Evolutionary conservation across 305 asterid species (phyloP), one percentile per base, ranked within the genome.

Genomic region (Fraxinus velutina): DNA sequence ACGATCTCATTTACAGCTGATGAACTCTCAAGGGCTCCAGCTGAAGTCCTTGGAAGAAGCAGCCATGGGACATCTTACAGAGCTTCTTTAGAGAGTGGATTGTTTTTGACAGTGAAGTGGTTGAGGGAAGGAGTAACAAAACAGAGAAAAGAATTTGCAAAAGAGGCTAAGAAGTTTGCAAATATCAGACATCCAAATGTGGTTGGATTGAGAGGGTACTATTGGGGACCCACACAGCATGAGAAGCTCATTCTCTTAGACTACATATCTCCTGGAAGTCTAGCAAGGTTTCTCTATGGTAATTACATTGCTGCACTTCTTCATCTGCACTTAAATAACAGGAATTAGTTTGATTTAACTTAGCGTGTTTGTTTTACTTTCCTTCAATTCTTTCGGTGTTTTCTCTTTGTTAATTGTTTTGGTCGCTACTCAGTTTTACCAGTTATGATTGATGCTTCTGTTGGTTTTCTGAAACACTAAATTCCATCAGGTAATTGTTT

Each of bases 181-280:
- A 96, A 96, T 79, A 93, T 96, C 73, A 84, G 97, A 78, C 99
- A 96, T 77, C 99, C 99, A 12, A 96, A 96, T 74, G 98, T 96
- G 83, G 99, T 94, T n/a, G 97, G 97, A 50, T 86, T 96, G 86
- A 93, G 98, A 88, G 98, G 98, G 24, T 96, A 96, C 87, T 94
- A 96, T 80, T 96, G 99, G 99, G 99, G 99, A 1, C 98, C 99
- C 50, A 93, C 98, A 13, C 99, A 96, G 73, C 99, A 96, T 15
- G 98, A 96, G 90, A 96, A 96, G 90, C 93, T 96, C 47, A 94
- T 96, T 84, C 98, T 96, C 73, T 93, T 97, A 1, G 98, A 96
- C 82, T 93, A 94, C 87, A 91, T 96, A 42, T 90, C 97, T 85
- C 97, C 97, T 5, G 98, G 99, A 80, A 92, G 97, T 82, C 94